Conservation (phyloP, 2,329 filamentous ascomycete genomes). For the Arthrinium phaeospermum region DNA sequence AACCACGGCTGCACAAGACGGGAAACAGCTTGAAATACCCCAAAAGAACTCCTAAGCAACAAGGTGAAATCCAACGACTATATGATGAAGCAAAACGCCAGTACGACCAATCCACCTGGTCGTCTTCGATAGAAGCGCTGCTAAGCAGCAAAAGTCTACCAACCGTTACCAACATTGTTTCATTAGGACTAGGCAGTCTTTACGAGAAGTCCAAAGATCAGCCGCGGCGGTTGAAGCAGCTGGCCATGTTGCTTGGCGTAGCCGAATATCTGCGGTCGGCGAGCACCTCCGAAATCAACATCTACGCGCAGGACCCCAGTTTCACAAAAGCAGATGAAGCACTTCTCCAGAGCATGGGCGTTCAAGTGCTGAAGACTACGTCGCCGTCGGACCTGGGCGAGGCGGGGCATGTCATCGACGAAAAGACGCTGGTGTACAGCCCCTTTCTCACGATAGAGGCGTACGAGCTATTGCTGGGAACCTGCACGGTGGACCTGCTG, state of each 20-base stretch:
- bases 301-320: constrained; percentile 39
- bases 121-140: constrained; percentile 20
- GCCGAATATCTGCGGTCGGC: constrained; percentile 24
- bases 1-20: neutral
- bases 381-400: constrained; percentile 35
- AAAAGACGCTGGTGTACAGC: constrained; percentile 35
- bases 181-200: constrained; percentile 27
- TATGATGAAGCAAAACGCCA: constrained; percentile 22
- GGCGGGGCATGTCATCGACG: constrained; percentile 30
- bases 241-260: constrained; percentile 35
- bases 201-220: constrained; percentile 31
- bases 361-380: constrained; percentile 34
- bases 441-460: constrained; percentile 33
- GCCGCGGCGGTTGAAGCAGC: constrained; percentile 35
- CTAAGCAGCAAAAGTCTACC: constrained; percentile 23
- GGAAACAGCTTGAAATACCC: neutral
- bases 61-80: constrained; percentile 24
- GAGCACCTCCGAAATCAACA: constrained; percentile 22
- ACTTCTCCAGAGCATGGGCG: constrained; percentile 30
- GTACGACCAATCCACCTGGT: constrained; percentile 23
- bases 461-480: constrained; percentile 25
- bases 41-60: neutral
- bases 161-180: constrained; percentile 24
- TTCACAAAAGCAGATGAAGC: constrained; percentile 37
- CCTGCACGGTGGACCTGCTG: constrained; percentile 23